A percentile compares a stretch with the other conserved stretches of the same genome.
Conservation (phyloP, 345 rosid genomes). For the Eucalyptus marginata region DNA sequence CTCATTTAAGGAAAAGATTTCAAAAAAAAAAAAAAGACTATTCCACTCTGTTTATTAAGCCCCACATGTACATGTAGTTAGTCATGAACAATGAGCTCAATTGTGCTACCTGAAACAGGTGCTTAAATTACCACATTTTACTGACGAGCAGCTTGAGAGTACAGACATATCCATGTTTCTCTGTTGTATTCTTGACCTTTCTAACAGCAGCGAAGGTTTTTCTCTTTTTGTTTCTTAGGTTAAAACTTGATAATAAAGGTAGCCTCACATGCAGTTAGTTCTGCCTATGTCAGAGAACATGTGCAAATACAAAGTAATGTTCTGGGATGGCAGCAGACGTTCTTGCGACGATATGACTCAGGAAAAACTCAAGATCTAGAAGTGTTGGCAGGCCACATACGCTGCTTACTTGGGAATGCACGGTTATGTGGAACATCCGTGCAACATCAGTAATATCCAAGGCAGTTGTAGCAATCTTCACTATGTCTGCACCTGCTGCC, state of each 20-base stretch:
- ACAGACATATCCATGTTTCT: background rate
- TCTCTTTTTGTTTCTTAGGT: background rate
- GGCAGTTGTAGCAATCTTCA: slow-evolving; percentile 88
- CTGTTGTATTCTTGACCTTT: background rate
- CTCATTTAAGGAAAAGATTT: background rate
- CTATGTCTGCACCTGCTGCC: slow-evolving; percentile 80
- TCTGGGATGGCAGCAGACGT: background rate
- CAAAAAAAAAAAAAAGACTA: background rate
- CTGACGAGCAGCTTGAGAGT: background rate
- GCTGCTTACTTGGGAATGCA: slow-evolving; percentile 71
- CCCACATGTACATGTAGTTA: background rate
- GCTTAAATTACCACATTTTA: background rate
- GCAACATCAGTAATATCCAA: slow-evolving; percentile 80
- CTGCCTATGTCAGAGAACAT: background rate
- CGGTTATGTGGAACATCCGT: slow-evolving; percentile 74
- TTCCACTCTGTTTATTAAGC: background rate
- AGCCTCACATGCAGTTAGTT: background rate
- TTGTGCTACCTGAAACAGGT: background rate
- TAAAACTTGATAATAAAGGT: background rate
- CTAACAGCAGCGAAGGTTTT: background rate
- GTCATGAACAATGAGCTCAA: background rate
- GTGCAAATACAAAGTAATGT: background rate
- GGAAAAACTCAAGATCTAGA: background rate
- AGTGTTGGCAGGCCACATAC: background rate
- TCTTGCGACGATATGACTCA: background rate